Evolutionary conservation across 176 grass and related monocot genomes (phyloP), one percentile per base, ranked within the genome.

Genomic region (Tillandsia fasciculata): DNA sequence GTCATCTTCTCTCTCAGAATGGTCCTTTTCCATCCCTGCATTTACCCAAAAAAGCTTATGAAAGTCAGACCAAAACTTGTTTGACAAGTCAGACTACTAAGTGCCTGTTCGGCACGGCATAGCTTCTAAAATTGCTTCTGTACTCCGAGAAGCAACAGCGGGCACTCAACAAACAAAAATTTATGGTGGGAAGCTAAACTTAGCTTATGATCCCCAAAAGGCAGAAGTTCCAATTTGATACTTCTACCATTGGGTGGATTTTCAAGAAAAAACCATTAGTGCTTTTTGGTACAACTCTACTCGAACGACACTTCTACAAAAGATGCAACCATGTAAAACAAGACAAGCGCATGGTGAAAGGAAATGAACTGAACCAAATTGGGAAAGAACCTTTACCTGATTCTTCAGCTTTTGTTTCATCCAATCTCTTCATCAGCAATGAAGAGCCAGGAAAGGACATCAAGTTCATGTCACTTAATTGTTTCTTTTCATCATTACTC

Each of bases 371-470:
- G 22, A 61, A 61, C 3, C 11, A 61, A 9, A 61, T 18, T 61
- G 56, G 56, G 10, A 61, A 20, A 20, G 73, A 28, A 51, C 74
- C 20, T 64, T 69, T 28, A 99, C 94, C 89, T 86, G 82, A 70
- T 88, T 77, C 83, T 81, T 79, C 67, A 72, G 71, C 13, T 53
- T 68, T 72, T 68, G 18, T 51, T 74, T 51, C 80, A 72, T 82
- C 76, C 77, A 99, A 89, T 72, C 82, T 86, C 83, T 99, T 99
- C 13, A 84, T 90, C 58, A 99, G 69, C 50, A 99, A 70, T 59
- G 74, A 85, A 64, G 95, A 79, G 24, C 87, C 90, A 71, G 95
- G 95, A 88, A 99, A 90, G 52, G 93, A 78, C 95, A 99, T 90
- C 70, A 99, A 92, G 51, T 84, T 93, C 48, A 99, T 52, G 33